A percentile compares a stretch with the other conserved stretches of the same genome.
Evolutionary conservation across 768 basidiomycete genomes (phyloP).

Genomic region (Russula abietina): DNA sequence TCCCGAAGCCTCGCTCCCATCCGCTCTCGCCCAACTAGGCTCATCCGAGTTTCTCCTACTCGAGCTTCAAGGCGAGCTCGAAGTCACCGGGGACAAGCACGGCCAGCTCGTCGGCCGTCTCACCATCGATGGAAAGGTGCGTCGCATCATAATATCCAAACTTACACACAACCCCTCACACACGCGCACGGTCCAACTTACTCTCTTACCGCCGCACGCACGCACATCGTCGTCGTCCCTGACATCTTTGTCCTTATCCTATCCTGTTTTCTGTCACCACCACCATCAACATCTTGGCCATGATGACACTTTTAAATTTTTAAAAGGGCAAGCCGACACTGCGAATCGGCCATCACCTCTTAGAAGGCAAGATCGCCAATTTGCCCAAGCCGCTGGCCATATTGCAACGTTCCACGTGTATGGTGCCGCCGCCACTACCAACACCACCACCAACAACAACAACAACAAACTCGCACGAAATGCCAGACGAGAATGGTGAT

Average conservation of each 20-base stretch:
- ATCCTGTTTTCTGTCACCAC: too few species aligned
- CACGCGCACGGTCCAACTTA: too few species aligned
- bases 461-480: background rate
- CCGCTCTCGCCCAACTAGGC: slow-evolving; percentile 64
- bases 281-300: too few species aligned
- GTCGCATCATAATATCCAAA: too few species aligned
- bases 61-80: slow-evolving; percentile 81
- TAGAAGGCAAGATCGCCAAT: slow-evolving; percentile 77
- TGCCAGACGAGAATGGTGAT: slow-evolving; percentile 6
- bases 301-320: too few species aligned
- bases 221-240: too few species aligned
- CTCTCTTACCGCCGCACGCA: too few species aligned
- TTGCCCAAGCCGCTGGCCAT: slow-evolving; percentile 81
- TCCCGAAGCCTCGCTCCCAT: slow-evolving; percentile 38
- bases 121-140: slow-evolving; percentile 36
- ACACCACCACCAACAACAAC: background rate
- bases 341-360: slow-evolving; percentile 79
- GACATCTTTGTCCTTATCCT: too few species aligned
- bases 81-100: slow-evolving; percentile 61
- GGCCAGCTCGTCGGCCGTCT: slow-evolving; percentile 78
- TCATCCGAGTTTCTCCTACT: slow-evolving; percentile 76
- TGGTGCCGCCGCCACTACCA: slow-evolving; percentile 20
- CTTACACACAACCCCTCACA: too few species aligned
- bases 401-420: slow-evolving; percentile 40
- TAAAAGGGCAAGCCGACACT: slow-evolving; percentile 79